Conservation (phyloP, 148 eudicot species). For the Vaccinium macrocarpon region DNA sequence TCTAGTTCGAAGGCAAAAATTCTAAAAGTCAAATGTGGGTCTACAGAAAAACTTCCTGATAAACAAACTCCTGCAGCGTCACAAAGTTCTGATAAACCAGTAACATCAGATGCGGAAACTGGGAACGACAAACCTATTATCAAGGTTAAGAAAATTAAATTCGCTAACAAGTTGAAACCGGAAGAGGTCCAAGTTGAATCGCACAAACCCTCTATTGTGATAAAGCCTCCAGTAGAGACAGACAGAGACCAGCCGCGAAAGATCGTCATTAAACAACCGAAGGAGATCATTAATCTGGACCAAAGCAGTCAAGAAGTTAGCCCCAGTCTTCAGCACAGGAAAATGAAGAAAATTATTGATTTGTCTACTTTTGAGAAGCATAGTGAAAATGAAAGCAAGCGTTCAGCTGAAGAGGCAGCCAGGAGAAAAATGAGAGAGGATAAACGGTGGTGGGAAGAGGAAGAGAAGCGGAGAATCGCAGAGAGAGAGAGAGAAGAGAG, state of each 20-base stretch:
- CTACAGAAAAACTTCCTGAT: slow-evolving; percentile 57
- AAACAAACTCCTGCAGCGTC: slow-evolving; percentile 44
- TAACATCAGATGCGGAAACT: slow-evolving; percentile 60
- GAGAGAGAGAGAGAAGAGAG: slow-evolving; percentile 59
- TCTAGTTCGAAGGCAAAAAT: slow-evolving; percentile 61
- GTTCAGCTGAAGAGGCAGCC: slow-evolving; percentile 38
- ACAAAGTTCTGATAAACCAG: slow-evolving; percentile 52
- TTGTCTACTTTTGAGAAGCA: slow-evolving; percentile 48
- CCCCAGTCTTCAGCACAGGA: slow-evolving; percentile 47
- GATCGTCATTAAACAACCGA: slow-evolving; percentile 73
- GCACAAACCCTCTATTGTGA: slow-evolving; percentile 58
- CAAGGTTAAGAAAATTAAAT: slow-evolving; percentile 66
- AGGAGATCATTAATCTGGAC: slow-evolving; percentile 58
- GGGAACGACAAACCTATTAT: slow-evolving; percentile 46
- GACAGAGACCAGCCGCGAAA: slow-evolving; percentile 55
- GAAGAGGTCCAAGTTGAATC: slow-evolving; percentile 61
- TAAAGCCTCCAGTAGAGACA: slow-evolving; percentile 77
- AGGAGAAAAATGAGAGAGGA: slow-evolving; percentile 46
- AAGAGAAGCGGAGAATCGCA: slow-evolving; percentile 58
- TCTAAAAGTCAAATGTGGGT: slow-evolving; percentile 76
- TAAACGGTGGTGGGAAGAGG: slow-evolving; percentile 68
- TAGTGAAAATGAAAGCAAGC: slow-evolving; percentile 33
- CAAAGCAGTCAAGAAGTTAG: slow-evolving; percentile 59
- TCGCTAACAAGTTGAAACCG: slow-evolving; percentile 62
- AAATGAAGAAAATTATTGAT: slow-evolving; percentile 72